Base-by-base conservation (phyloP, 371 early-diverging fungal genomes). In the Rhizopus delemar region DNA sequence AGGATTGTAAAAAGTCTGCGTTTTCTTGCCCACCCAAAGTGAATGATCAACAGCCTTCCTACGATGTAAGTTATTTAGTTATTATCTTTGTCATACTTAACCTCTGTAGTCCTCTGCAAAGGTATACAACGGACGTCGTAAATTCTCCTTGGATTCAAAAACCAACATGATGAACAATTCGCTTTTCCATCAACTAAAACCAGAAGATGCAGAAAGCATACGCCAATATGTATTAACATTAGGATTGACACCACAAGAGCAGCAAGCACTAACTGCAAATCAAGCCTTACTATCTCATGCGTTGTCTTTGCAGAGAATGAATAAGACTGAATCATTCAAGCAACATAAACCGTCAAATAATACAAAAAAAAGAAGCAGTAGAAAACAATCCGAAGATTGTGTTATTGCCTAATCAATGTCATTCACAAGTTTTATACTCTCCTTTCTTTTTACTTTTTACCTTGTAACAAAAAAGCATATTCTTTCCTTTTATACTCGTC, bases 161-260 rank as follows among this genome's bases (percentile, higher is more conserved):
- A 13, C 2, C 39, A 11, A 13, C 13, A 38, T 38, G 39, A 38
- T 38, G 39, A 38, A 38, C 13, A 38, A 45, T n/a, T 8, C 15
- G n/a, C 22, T 45, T 7, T 45, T 45, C n/a, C 46, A 22, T n/a
- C 62, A 57, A 43, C 34, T 67, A 35, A 62, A 58, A 9, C 59
- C 67, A 28, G 60, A 58, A 36, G 59, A 76, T 54, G 70, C 67
- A 11, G 75, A 73, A 41, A 72, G 53, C 35, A 74, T 77, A 55
- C 70, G 65, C 3, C 68, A 73, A 35, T 74, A 74, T 46, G 57
- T 71, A 3, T 46, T 59, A 28, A 66, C 74, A 4, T 56, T 77
- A 9, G 78, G 78, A 28, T 48, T 74, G n/a, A 74, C 74, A 52
- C 61, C 70, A 11, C 78, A 77, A 38, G 75, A 77, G 57, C 62